Evolutionary conservation across 2,329 filamentous ascomycete genomes (phyloP).

Genomic region (Ceratocystis huliohia): DNA sequence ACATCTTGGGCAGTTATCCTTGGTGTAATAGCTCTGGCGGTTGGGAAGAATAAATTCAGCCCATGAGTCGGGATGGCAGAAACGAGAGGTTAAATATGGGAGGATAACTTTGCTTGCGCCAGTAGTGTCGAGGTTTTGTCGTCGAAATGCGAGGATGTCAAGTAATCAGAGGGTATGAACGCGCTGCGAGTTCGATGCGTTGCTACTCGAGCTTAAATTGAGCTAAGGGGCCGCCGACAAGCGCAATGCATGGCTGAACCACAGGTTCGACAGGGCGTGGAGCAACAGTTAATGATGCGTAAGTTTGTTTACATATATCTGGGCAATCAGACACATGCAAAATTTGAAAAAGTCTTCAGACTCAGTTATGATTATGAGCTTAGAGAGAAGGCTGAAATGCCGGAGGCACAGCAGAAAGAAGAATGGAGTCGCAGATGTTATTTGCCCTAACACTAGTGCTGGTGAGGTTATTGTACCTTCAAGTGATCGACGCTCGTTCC

Average conservation of each 20-base stretch:
- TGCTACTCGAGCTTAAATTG: slow-evolving; percentile 9
- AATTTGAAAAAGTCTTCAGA: not conserved
- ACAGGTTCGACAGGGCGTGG: not conserved
- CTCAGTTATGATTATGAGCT: not conserved
- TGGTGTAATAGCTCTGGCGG: not conserved
- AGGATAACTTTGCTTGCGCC: slow-evolving; percentile 1
- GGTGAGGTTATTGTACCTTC: not conserved
- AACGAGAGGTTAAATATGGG: not conserved
- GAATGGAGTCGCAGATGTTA: not conserved
- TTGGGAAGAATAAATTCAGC: not conserved
- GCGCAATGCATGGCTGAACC: slow-evolving; percentile 11
- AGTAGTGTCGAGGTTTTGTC: not conserved
- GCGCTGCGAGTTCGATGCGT: slow-evolving; percentile 7
- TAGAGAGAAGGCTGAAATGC: slow-evolving; percentile 4
- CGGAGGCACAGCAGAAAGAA: not conserved
- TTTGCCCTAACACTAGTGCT: not conserved
- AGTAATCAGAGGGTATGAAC: not conserved
- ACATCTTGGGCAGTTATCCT: slow-evolving; percentile 5
- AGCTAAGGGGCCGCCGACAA: slow-evolving; percentile 7
- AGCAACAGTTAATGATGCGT: not conserved
- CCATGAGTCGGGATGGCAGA: not conserved
- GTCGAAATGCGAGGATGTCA: not conserved
- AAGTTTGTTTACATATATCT: not conserved
- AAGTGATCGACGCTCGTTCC: slow-evolving; percentile 10
- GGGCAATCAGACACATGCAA: not conserved